Percentiles rank a stretch among this genome's conserved stretches.
phyloP scores from a whole-genome alignment of 2,329 filamentous ascomycete genomes.

The Trichoderma guizhouense region DNA sequence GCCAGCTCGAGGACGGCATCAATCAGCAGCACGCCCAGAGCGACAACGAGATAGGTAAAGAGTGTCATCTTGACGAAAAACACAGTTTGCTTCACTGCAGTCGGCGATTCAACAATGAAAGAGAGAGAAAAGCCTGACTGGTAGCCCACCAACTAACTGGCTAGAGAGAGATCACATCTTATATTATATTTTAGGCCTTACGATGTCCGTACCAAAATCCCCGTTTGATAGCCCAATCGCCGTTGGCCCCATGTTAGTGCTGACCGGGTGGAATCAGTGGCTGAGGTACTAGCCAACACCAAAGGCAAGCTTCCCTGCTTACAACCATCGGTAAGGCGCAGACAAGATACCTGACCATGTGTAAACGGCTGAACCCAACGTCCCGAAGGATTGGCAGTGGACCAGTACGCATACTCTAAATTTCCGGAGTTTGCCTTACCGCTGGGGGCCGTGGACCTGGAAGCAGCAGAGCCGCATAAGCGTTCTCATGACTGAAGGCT shows the following conservation, averaged over 20 bases:
- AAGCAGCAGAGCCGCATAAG: not conserved
- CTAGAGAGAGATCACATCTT: not conserved
- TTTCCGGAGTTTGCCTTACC: not conserved
- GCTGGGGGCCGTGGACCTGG: not conserved
- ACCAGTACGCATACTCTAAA: not conserved
- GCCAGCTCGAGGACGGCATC: slow-evolving; percentile 28
- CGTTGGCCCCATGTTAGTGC: not conserved
- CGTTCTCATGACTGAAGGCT: not conserved
- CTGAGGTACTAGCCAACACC: not conserved
- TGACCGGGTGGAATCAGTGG: slow-evolving; percentile 12
- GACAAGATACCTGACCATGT: not conserved
- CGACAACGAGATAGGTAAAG: slow-evolving; percentile 20
- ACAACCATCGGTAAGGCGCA: slow-evolving; percentile 3
- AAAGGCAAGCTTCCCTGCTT: not conserved
- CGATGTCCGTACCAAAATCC: not conserved
- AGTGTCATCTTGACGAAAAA: slow-evolving; percentile 1
- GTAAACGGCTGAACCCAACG: not conserved
- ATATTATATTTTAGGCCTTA: not conserved
- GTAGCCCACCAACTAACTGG: not conserved
- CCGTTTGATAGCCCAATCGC: not conserved
- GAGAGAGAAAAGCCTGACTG: not conserved
- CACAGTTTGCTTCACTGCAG: not conserved
- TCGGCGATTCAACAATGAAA: not conserved
- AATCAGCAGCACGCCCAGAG: slow-evolving; percentile 28
- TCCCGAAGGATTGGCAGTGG: not conserved